Evolutionary conservation across 1,284 basidiomycete genomes (phyloP).

Genomic region (Lignosus rhinocerotis): DNA sequence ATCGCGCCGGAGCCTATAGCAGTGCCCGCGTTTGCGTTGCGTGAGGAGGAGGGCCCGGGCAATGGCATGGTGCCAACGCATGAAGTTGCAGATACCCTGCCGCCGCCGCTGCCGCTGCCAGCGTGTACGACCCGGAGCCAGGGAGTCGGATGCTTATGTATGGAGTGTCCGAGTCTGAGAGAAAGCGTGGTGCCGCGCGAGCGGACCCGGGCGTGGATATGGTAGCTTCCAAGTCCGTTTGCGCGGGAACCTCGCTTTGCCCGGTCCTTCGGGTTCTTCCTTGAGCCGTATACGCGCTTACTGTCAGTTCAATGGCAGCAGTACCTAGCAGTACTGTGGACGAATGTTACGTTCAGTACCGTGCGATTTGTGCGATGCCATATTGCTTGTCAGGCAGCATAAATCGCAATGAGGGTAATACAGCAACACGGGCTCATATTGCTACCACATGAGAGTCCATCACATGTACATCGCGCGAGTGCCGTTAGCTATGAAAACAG

Average conservation of each 20-base stretch:
- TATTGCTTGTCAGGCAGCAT: too few species aligned
- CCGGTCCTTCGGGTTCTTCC: not conserved
- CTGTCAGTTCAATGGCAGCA: too few species aligned
- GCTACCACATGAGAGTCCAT: not conserved
- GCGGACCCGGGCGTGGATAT: not conserved
- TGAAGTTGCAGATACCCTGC: slow-evolving; percentile 2
- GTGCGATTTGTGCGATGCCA: too few species aligned
- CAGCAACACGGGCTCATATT: not conserved
- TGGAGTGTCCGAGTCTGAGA: not conserved
- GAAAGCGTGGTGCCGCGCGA: slow-evolving; percentile 8
- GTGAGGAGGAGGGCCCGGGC: slow-evolving; percentile 14
- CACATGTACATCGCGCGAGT: not conserved
- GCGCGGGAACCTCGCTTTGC: not conserved
- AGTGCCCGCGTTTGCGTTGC: slow-evolving; percentile 16
- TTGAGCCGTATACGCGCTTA: not conserved
- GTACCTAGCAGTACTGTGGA: too few species aligned
- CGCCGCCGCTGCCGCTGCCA: slow-evolving; percentile 1
- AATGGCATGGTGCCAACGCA: slow-evolving; percentile 28
- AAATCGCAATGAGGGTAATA: not conserved
- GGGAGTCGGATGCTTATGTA: slow-evolving; percentile 9
- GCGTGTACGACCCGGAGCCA: slow-evolving; percentile 10
- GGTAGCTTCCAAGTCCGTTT: slow-evolving; percentile 1
- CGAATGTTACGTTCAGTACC: too few species aligned
- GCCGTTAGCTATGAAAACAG: not conserved
- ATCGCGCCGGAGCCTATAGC: slow-evolving; percentile 12